These are phyloP conservation scores for Lasiodiplodia sp. DNA, from an alignment of 2,329 filamentous ascomycete genomes.

Conservation along the genomic window DNA sequence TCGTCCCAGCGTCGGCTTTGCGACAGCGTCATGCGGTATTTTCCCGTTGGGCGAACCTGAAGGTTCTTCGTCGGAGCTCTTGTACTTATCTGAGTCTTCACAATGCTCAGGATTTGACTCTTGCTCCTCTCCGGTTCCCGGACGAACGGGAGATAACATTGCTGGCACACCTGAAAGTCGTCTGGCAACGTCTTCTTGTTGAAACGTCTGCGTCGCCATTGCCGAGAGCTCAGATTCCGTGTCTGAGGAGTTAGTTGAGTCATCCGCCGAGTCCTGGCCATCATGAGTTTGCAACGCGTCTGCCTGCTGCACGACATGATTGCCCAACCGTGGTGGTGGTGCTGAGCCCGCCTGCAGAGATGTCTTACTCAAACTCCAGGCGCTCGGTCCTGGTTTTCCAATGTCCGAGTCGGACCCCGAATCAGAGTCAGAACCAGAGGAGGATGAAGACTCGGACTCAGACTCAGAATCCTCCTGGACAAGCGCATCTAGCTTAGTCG, in stretches of 20 bases:
- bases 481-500: not conserved
- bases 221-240: too few relatives aligned
- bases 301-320: not conserved
- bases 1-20: not conserved
- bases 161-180: too few relatives aligned
- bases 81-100: too few relatives aligned
- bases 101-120: too few relatives aligned
- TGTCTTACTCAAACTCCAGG: not conserved
- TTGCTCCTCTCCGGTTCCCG: too few relatives aligned
- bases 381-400: not conserved
- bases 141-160: too few relatives aligned
- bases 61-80: not conserved
- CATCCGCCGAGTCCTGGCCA: not conserved
- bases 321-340: not conserved
- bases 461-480: not conserved
- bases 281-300: not conserved
- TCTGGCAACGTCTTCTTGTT: too few relatives aligned
- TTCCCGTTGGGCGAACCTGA: not conserved
- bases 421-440: not conserved
- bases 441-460: not conserved
- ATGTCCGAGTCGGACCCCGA: not conserved
- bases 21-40: not conserved
- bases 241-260: too few relatives aligned
- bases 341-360: not conserved
- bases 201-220: too few relatives aligned